Base-by-base conservation (phyloP, 768 basidiomycete genomes). In the Thelephora ganbajun region DNA sequence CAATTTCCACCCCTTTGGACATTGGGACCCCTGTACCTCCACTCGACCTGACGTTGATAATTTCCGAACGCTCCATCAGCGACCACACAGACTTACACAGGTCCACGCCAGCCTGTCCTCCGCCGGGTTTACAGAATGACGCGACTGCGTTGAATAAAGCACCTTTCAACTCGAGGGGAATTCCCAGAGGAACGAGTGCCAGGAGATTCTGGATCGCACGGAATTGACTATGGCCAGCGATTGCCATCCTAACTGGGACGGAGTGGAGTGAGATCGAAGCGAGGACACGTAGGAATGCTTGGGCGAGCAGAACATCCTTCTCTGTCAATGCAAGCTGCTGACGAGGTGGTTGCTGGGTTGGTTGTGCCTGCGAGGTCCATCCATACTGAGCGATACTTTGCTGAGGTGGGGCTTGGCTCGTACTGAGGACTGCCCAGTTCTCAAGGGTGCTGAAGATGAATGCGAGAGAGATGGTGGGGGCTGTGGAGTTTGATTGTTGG, bases 151-250 rank as follows among this genome's bases (percentile, higher is more conserved):
- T 78, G 52, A 92, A 86, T 3, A 92, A 66, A 0, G 84, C 78
- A 5, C 88, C 91, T 54, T 94, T 94, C 44, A 94, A 70, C 56
- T 93, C 88, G n/a, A 93, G 69, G 1, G 90, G 87, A n/a, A 92
- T 73, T 11, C 80, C 72, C 1, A 87, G 70, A 2, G 85, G 83
- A 44, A 91, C 74, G 30, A 94, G 73, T 0, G 80, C 76, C 30
- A 92, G 72, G 3, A 94, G 67, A 0, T 85, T 84, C 1, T 80
- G 80, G 50, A 94, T 77, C 0, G 87, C 87, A 41, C 83, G 79
- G 65, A 90, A 87, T 22, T 83, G 79, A 1, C 74, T 72, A 59
- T 88, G 83, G 23, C 80, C 74, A 18, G 81, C 74, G 11, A 94
- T 76, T 5, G 86, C 80, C 9, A 80, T 71, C 14, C 91, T 80